Evolutionary conservation across 257 asterid genomes (phyloP), one percentile per base, ranked within the genome.

Genomic region (Fraxinus excelsior): DNA sequence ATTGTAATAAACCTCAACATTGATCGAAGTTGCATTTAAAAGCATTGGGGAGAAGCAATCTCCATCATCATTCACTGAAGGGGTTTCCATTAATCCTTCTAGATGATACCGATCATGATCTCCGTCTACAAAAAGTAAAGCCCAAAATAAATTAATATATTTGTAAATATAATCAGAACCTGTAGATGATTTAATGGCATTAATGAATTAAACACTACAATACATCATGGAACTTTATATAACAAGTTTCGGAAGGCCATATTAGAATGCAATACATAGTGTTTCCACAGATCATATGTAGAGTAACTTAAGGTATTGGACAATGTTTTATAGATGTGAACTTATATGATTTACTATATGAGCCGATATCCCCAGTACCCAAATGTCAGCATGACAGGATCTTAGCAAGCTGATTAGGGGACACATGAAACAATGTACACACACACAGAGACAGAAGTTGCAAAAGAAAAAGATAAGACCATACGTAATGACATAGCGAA

Each of bases 11-110:
- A 93, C 87, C 75, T 96, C 98, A 62, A 89, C 85, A 79, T 93
- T 93, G 87, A 96, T 83, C 29, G 98, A 96, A 77, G 98, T 90
- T 31, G 97, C 97, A 86, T 93, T 96, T 74, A 96, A 78, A 76
- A 82, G 88, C 91, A 96, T 92, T 65, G 97, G 97, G 19, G 99
- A 93, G 88, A 93, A 93, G 87, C 99, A 96, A 84, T 93, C 97
- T 58, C 91, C 87, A 68, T 93, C 96, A 42, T 91, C 98, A 82
- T 93, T 97, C 88, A 89, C 94, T 53, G 98, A 93, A 58, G 99
- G 98, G 87, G 98, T 96, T 82, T 93, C 97, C 97, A 96, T 93
- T 72, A 91, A 82, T 83, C 99, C 99, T 85, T 91, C 98, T 66
- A 96, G 85, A 84, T 86, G 90, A 87, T 89, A 96, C 76, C 83